A percentile compares a stretch with the other conserved stretches of the same genome.
Evolutionary conservation across 495 filamentous ascomycete species (phyloP).

Genomic region (Neurospora sp.): DNA sequence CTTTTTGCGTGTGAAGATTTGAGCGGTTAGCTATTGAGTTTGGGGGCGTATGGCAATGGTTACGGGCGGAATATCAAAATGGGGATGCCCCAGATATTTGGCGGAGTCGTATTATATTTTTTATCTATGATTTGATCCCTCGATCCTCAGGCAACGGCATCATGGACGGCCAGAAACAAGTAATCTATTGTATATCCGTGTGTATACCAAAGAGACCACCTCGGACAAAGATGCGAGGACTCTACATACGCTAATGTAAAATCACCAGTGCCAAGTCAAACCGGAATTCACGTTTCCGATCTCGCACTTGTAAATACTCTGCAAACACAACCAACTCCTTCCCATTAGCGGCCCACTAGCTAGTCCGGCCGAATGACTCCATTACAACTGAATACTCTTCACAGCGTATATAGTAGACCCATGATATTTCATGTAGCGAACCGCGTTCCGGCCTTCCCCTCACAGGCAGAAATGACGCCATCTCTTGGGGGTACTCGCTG

Average conservation of each 20-base stretch:
- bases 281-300: background rate
- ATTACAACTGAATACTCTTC: background rate
- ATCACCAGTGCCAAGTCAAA: background rate
- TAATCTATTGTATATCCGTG: conserved; percentile 4
- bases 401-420: background rate
- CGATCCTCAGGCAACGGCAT: background rate
- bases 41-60: background rate
- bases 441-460: background rate
- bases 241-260: background rate
- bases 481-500: background rate
- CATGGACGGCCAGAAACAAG: background rate
- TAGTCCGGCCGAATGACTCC: background rate
- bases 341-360: background rate
- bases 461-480: background rate
- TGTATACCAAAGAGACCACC: background rate
- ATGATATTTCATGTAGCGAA: background rate
- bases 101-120: background rate
- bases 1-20: background rate
- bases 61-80: background rate
- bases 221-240: background rate
- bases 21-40: background rate
- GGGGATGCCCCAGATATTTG: background rate
- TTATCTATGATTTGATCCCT: background rate
- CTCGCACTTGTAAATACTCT: background rate
- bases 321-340: background rate